Conservation (phyloP, 108 stramenopile genomes). For the Poteriospumella lacustris region DNA sequence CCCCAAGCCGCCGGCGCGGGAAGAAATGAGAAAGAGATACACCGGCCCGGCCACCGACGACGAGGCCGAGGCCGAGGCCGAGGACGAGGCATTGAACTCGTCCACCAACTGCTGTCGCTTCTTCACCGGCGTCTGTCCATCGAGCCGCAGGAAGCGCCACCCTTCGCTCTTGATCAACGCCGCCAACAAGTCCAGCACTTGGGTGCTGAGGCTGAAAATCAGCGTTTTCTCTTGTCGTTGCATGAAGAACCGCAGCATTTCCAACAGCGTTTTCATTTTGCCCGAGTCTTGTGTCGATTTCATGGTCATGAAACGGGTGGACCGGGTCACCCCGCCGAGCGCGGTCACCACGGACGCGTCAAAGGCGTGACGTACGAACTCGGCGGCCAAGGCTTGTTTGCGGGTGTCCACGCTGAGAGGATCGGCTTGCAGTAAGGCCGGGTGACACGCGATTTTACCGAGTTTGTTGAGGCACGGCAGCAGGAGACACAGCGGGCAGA, state of each 20-base stretch:
- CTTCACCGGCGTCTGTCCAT: slow-evolving; percentile 38
- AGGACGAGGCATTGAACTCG: slow-evolving; percentile 36
- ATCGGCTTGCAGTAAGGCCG: slow-evolving; percentile 49
- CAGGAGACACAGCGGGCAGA: slow-evolving; percentile 39
- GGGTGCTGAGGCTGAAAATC: not conserved
- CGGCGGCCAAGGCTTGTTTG: too few relatives aligned
- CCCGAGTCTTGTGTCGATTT: not conserved
- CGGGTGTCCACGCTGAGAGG: not conserved
- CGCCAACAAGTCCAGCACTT: slow-evolving; percentile 67
- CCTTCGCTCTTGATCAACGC: slow-evolving; percentile 34
- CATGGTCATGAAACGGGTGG: not conserved
- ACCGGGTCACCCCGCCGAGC: not conserved
- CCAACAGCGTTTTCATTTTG: not conserved
- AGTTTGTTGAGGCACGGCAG: slow-evolving; percentile 38
- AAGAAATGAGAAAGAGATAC: too few relatives aligned
- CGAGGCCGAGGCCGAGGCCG: too few relatives aligned
- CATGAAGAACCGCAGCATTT: not conserved
- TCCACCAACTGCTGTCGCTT: slow-evolving; percentile 34
- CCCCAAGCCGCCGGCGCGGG: not conserved
- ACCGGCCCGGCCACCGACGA: too few relatives aligned
- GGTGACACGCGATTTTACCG: slow-evolving; percentile 44
- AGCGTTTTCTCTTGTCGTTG: not conserved
- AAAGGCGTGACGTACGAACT: too few relatives aligned
- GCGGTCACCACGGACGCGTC: too few relatives aligned
- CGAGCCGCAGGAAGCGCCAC: slow-evolving; percentile 50